These are phyloP conservation scores for Leptosphaerulina australis DNA, from an alignment of 2,329 filamentous ascomycete genomes.

Conservation along the genomic window DNA sequence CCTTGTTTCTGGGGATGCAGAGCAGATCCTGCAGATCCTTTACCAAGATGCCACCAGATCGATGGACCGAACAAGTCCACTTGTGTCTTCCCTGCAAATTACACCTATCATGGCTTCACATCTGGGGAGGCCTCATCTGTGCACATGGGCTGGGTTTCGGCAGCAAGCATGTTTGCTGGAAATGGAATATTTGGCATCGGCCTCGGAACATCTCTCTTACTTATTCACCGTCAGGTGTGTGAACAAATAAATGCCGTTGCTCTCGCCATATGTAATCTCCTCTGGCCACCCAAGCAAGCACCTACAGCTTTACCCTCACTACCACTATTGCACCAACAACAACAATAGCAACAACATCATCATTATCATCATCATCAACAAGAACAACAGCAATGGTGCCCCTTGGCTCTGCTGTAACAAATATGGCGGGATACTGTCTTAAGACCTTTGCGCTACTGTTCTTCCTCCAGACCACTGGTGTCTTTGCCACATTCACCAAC, in stretches of 20 bases:
- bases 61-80: constrained; percentile 8
- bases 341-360: no score
- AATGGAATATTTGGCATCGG: neutral
- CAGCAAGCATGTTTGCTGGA: neutral
- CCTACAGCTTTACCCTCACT: no score
- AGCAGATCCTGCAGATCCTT: neutral
- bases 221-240: neutral
- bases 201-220: neutral
- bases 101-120: neutral
- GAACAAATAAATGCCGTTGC: neutral
- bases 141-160: neutral
- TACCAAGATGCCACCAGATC: constrained; percentile 2
- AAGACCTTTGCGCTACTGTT: constrained; percentile 4
- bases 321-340: neutral
- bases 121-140: neutral
- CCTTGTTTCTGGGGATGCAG: neutral
- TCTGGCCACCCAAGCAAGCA: no score
- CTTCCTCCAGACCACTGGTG: constrained; percentile 1
- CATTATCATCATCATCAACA: no score
- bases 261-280: neutral
- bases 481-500: constrained; percentile 26
- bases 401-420: no score
- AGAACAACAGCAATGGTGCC: no score
- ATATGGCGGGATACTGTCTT: constrained; percentile 1
- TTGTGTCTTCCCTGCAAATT: neutral